Percentiles rank a stretch among this genome's conserved stretches.
Conservation (phyloP, 768 basidiomycete genomes). For the Termitomyces sp. region DNA sequence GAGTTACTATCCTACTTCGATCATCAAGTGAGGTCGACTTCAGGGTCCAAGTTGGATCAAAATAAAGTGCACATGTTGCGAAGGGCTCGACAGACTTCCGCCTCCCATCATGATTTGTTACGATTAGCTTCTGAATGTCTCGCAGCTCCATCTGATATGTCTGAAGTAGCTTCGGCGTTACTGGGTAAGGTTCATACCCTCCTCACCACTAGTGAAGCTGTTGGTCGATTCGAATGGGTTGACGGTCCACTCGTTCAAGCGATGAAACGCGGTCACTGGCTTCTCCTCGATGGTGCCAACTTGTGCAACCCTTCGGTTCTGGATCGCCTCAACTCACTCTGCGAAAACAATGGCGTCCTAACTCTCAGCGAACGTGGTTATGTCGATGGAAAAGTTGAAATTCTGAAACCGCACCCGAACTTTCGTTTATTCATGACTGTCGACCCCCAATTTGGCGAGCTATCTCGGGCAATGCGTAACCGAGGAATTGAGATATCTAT, state of each 20-base stretch:
- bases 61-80: conserved; percentile 17
- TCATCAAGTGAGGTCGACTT: conserved; percentile 28
- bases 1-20: conserved; percentile 36
- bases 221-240: conserved; percentile 84
- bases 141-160: conserved; percentile 1
- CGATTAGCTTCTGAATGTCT: conserved; percentile 14
- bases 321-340: conserved; percentile 94
- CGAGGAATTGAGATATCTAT: conserved; percentile 85
- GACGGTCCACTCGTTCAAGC: conserved; percentile 89
- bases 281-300: conserved; percentile 89
- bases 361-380: conserved; percentile 89
- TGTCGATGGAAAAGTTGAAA: conserved; percentile 68
- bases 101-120: conserved; percentile 9
- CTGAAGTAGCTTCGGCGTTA: conserved; percentile 11
- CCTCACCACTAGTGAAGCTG: conserved; percentile 19
- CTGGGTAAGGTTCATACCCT: conserved; percentile 19
- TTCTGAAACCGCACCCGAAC: conserved; percentile 76
- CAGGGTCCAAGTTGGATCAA: conserved; percentile 23
- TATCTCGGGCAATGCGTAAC: conserved; percentile 98
- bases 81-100: conserved; percentile 12
- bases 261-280: conserved; percentile 84
- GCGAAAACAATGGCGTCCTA: conserved; percentile 78
- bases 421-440: conserved; percentile 95
- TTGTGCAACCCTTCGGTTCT: conserved; percentile 93
- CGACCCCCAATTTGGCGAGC: conserved; percentile 86